Percentiles rank a stretch among this genome's conserved stretches.
Evolutionary conservation across 345 rosid species (phyloP).

Genomic region (Euphorbia tirucalli): DNA sequence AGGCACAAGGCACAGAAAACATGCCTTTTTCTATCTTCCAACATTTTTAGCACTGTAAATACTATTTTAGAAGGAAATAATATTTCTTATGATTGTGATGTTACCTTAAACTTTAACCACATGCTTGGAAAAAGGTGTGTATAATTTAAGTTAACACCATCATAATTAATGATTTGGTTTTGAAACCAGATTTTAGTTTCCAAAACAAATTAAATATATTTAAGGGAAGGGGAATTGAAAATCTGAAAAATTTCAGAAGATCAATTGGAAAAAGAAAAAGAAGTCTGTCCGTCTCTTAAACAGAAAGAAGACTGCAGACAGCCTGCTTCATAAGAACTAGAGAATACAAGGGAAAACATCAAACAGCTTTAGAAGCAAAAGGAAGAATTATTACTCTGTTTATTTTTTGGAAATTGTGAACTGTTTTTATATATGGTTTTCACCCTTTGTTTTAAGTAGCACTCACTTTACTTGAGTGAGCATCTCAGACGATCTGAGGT

Average conservation of each 20-base stretch:
- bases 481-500: not conserved
- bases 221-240: not conserved
- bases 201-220: not conserved
- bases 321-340: not conserved
- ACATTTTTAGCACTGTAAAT: not conserved
- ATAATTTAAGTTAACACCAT: not conserved
- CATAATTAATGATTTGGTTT: not conserved
- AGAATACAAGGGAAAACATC: not conserved
- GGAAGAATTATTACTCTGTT: not conserved
- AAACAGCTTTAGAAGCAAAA: not conserved
- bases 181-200: not conserved
- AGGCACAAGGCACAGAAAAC: too few relatives aligned
- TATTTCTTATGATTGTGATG: not conserved
- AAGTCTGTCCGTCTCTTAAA: not conserved
- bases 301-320: not conserved
- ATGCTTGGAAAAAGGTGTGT: not conserved
- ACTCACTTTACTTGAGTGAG: not conserved
- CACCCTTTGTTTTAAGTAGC: not conserved
- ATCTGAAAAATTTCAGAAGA: not conserved
- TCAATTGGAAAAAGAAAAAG: not conserved
- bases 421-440: not conserved
- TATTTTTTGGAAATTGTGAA: not conserved
- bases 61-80: too few relatives aligned
- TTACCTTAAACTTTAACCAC: not conserved
- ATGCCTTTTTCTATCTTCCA: too few relatives aligned